These are phyloP conservation scores for Geotrichum reessii DNA, from an alignment of 1,139 yeast genomes.

Conservation along the genomic window DNA sequence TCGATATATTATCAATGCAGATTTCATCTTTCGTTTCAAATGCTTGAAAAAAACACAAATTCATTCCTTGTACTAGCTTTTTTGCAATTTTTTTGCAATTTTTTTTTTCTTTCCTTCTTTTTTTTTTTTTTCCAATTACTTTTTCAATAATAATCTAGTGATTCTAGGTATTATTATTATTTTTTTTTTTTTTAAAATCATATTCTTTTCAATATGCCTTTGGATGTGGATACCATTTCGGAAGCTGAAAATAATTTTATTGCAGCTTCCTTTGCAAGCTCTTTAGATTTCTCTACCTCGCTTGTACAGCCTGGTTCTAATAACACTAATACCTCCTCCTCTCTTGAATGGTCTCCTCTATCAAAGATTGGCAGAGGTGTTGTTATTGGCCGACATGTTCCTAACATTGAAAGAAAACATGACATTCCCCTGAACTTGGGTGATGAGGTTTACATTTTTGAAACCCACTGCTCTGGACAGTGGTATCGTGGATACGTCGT, in stretches of 20 bases:
- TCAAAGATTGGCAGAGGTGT: constrained; percentile 29
- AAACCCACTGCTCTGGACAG: constrained; percentile 48
- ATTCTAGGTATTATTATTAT: no score
- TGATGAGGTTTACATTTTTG: constrained; percentile 73
- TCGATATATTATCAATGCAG: background rate
- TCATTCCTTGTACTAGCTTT: background rate
- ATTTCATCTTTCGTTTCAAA: background rate
- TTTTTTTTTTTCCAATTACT: background rate
- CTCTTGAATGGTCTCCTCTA: constrained; percentile 41
- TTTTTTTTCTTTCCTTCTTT: background rate
- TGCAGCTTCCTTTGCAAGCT: background rate
- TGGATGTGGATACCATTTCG: background rate
- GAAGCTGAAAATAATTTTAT: background rate
- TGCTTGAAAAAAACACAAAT: background rate
- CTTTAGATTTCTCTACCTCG: background rate
- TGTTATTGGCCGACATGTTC: constrained; percentile 26
- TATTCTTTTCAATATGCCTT: background rate
- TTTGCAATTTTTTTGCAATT: no score
- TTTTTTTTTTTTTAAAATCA: background rate
- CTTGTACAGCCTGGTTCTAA: background rate
- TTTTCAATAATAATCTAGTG: no score
- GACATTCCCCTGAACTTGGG: constrained; percentile 54
- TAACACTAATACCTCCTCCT: constrained; percentile 10
- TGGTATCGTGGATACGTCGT: constrained; percentile 79
- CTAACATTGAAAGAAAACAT: constrained; percentile 15